These are phyloP conservation scores for Arthrobotrys entomopaga DNA, from an alignment of 2,329 filamentous ascomycete species.

Conservation along the genomic window DNA sequence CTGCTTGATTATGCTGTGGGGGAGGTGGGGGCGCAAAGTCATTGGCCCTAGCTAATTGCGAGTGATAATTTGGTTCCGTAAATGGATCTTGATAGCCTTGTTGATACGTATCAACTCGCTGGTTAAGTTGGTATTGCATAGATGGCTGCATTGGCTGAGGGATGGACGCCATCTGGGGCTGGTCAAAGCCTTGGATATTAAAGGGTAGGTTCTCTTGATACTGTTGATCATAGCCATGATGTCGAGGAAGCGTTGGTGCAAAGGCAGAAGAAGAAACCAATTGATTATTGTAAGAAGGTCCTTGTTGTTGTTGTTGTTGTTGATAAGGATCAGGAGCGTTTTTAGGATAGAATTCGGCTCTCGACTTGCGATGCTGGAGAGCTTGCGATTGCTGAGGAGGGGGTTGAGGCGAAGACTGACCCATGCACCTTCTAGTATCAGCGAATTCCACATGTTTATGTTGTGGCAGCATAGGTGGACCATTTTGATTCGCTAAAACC, in stretches of 20 bases:
- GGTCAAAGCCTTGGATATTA: slow-evolving; percentile 31
- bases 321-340: slow-evolving; percentile 36
- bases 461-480: slow-evolving; percentile 36
- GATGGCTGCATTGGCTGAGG: slow-evolving; percentile 21
- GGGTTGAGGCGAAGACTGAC: slow-evolving; percentile 19
- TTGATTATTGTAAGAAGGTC: slow-evolving; percentile 33
- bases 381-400: slow-evolving; percentile 31
- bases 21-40: slow-evolving; percentile 37
- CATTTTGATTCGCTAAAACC: slow-evolving; percentile 37
- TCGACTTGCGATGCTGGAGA: slow-evolving; percentile 44
- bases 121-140: slow-evolving; percentile 18
- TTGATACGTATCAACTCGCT: slow-evolving; percentile 21
- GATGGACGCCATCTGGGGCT: slow-evolving; percentile 15
- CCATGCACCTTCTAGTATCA: slow-evolving; percentile 32
- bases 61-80: slow-evolving; percentile 38
- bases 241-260: slow-evolving; percentile 26
- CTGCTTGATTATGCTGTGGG: slow-evolving; percentile 36
- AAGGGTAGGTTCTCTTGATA: slow-evolving; percentile 33
- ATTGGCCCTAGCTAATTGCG: slow-evolving; percentile 36
- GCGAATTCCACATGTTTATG: slow-evolving; percentile 51
- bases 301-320: slow-evolving; percentile 7
- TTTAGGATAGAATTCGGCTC: slow-evolving; percentile 46
- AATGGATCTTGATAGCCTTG: slow-evolving; percentile 37
- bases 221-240: slow-evolving; percentile 46
- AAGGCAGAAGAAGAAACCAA: slow-evolving; percentile 29